These are phyloP conservation scores for Globisporangium cederbergense DNA, from an alignment of 352 stramenopile species.

Conservation along the genomic window DNA sequence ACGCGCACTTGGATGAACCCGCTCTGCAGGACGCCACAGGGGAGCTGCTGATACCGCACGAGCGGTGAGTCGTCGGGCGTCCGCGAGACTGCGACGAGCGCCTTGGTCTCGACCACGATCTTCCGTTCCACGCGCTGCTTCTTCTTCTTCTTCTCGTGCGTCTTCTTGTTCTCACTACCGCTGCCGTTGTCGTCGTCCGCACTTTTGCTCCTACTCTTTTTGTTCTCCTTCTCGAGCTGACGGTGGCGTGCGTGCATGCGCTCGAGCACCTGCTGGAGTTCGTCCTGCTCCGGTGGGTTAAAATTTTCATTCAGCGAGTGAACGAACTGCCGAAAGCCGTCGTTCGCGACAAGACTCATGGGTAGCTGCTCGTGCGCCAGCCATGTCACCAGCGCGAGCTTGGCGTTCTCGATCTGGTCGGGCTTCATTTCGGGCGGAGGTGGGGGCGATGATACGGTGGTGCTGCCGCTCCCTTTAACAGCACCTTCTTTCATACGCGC, in stretches of 20 bases:
- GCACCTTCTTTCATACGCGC: neutral
- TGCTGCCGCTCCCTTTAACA: neutral
- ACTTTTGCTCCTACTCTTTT: neutral
- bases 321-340: slow-evolving; percentile 35
- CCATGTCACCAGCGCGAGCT: slow-evolving; percentile 35
- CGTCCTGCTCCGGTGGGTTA: slow-evolving; percentile 20
- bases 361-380: slow-evolving; percentile 44
- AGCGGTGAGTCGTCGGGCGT: neutral
- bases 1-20: slow-evolving; percentile 37
- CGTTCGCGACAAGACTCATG: slow-evolving; percentile 33
- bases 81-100: slow-evolving; percentile 32
- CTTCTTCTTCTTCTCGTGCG: neutral
- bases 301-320: slow-evolving; percentile 36
- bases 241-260: slow-evolving; percentile 14
- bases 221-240: slow-evolving; percentile 4
- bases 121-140: neutral
- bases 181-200: neutral
- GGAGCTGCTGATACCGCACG: slow-evolving; percentile 20
- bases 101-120: slow-evolving; percentile 22
- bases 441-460: neutral
- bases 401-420: slow-evolving; percentile 20
- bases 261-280: slow-evolving; percentile 27
- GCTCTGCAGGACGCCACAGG: slow-evolving; percentile 20
- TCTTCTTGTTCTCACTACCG: neutral
- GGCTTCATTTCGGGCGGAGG: neutral